Percentiles rank a stretch among this genome's conserved stretches.
Conservation (phyloP, 2,329 filamentous ascomycete genomes). For the Fusarium verticillioides region DNA sequence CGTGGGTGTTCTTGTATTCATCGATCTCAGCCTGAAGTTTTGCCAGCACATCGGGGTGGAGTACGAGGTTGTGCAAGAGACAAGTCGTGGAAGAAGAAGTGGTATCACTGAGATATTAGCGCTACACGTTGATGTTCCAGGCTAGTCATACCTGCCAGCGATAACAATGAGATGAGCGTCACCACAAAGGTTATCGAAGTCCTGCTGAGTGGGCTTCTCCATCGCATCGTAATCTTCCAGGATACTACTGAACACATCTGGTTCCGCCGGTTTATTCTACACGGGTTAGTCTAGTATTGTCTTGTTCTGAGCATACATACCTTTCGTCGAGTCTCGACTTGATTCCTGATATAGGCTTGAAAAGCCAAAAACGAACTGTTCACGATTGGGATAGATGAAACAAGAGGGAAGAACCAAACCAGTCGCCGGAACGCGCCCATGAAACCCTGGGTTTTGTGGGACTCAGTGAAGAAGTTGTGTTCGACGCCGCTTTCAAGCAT, state of each 20-base stretch:
- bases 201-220: background rate
- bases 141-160: slow-evolving; percentile 1
- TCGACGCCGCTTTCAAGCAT: slow-evolving; percentile 5
- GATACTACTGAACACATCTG: slow-evolving; percentile 12
- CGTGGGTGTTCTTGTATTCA: background rate
- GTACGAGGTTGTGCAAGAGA: slow-evolving; percentile 10
- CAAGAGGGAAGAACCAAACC: background rate
- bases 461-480: slow-evolving; percentile 3
- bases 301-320: background rate
- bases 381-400: background rate
- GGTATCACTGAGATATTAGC: slow-evolving; percentile 11
- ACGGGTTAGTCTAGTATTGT: background rate
- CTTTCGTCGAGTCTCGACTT: slow-evolving; percentile 1
- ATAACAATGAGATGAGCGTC: background rate
- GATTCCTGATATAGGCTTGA: background rate
- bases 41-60: background rate
- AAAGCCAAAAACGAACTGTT: background rate
- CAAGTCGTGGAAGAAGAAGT: slow-evolving; percentile 19
- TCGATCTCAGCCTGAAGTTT: slow-evolving; percentile 19
- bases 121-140: background rate
- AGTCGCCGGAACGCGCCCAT: slow-evolving; percentile 1
- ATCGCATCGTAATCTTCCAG: slow-evolving; percentile 3
- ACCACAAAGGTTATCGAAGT: background rate
- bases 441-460: background rate
- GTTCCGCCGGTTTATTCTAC: slow-evolving; percentile 3